Evolutionary conservation across 1,284 basidiomycete species (phyloP), one percentile per base, ranked within the genome.

Genomic region (Cryptococcus deneoformans): DNA sequence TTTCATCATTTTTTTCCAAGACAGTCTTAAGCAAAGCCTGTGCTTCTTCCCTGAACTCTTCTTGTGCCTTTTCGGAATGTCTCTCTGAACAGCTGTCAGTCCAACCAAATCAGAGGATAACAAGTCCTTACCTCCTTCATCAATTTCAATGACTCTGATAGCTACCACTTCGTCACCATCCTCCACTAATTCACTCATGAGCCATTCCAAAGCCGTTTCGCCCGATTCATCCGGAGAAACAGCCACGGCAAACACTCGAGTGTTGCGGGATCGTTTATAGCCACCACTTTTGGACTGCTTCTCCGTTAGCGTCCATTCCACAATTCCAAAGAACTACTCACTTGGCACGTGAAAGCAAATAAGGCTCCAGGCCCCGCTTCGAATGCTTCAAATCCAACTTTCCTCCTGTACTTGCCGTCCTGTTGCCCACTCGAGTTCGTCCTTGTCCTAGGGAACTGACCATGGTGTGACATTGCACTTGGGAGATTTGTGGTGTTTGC

Each of bases 101-200:
- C 34, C n/a, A 12, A 52, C 52, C 36, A 54, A 43, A 16, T 34
- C 20, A 14, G 44, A 61, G 14, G 37, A 8, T 34, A 20, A 39
- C 12, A 16, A 50, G 46, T 37, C 70, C 82, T 54, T 61, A 89
- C 88, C 87, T 40, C 77, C 77, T 29, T 88, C 88, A 50, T 92
- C 91, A 56, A 87, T 82, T 64, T 95, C 92, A 20, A 95, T 85
- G 1, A 96, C 93, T 44, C 94, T 82, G 58, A 92, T 89, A 5
- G 97, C 89, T 54, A 99, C 87, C 35, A 98, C 80, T 76, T 98
- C 95, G 73, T 98, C 95, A 4, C 91, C 90, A 64, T 97, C 92
- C 77, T 95, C 91, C 8, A 89, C 86, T 8, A 97, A 81, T 51
- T 84, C 83, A 68, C 93, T 90, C 62, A 97, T 83, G 44, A 87